Base-by-base conservation (phyloP, 2,329 filamentous ascomycete species). In the Fusarium sp. region DNA sequence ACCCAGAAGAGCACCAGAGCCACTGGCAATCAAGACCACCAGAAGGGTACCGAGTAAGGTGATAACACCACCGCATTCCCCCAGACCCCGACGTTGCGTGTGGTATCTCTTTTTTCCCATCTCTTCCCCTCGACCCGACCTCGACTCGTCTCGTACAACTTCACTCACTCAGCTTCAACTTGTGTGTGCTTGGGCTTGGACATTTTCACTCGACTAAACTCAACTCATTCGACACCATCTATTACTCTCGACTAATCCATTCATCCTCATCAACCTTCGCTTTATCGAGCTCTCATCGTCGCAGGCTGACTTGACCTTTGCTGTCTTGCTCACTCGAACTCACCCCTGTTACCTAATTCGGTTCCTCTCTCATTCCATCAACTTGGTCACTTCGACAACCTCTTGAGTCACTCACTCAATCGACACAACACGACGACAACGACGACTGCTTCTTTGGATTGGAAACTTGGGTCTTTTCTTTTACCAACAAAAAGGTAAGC, bases 31-130 rank as follows among this genome's bases (percentile, higher is more conserved):
- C 65, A 69, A 73, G 68, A 61, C 67, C 62, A 64, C 59, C 42
- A 66, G 61, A 60, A 69, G 67, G 67, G 68, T 64, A 69, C 72
- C 66, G 67, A 69, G 58, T 70, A 75, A 79, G 74, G 77, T 79
- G 75, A 78, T 78, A 78, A 78, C 74, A 78, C 77, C 70, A 75
- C 77, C 64, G 69, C 72, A 67, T 73, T 78, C 77, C 77, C 50
- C 77, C 77, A 79, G 71, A 70, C 74, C 75, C 73, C 60, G 57
- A 73, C 64, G 60, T 70, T 57, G 64, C 64, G 71, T 65, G 67
- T 61, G 58, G 50, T 64, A 61, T 58, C 62, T 62, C 64, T 72
- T 65, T 62, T 77, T 71, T 68, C 59, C 34, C 59, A 74, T 67
- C 62, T 76, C 56, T 62, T 70, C 64, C 67, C 60, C 69, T 75